phyloP scores from a whole-genome alignment of 1,284 basidiomycete genomes.

The Golubevia pallescens region DNA sequence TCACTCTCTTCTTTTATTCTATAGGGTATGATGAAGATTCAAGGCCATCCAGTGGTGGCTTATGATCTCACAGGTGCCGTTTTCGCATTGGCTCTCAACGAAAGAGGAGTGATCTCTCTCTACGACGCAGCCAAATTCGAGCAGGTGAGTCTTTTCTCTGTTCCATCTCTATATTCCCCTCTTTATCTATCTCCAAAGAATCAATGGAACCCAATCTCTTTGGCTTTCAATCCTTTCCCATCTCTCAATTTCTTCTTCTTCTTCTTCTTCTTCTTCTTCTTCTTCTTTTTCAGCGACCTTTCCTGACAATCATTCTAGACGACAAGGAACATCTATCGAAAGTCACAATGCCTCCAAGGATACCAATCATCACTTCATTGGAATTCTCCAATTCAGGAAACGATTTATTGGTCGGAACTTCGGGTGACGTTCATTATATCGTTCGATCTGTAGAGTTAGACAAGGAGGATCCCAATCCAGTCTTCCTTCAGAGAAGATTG shows the following conservation, averaged over 20 bases:
- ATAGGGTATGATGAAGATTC: conserved; percentile 68
- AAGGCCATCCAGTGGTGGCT: conserved; percentile 78
- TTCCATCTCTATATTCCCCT: background rate
- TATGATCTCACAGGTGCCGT: conserved; percentile 89
- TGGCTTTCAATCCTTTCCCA: background rate
- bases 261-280: background rate
- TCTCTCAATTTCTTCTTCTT: no score
- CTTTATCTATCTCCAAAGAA: background rate
- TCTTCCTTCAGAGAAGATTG: no score
- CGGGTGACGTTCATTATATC: conserved; percentile 88
- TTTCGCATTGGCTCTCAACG: conserved; percentile 88
- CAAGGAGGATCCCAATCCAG: no score
- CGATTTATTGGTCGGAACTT: conserved; percentile 88
- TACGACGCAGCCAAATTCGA: conserved; percentile 90
- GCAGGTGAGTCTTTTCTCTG: conserved; percentile 67
- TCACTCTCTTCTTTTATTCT: no score
- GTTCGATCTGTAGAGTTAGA: conserved; percentile 9
- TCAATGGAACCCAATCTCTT: background rate
- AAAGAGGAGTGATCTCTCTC: conserved; percentile 37
- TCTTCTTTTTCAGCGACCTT: conserved; percentile 71
- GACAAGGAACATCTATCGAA: conserved; percentile 43
- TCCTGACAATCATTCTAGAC: conserved; percentile 79
- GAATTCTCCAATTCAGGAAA: conserved; percentile 88
- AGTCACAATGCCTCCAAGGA: conserved; percentile 70
- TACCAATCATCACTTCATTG: conserved; percentile 87